Evolutionary conservation across 257 asterid genomes (phyloP).

Genomic region (Catharanthus roseus): DNA sequence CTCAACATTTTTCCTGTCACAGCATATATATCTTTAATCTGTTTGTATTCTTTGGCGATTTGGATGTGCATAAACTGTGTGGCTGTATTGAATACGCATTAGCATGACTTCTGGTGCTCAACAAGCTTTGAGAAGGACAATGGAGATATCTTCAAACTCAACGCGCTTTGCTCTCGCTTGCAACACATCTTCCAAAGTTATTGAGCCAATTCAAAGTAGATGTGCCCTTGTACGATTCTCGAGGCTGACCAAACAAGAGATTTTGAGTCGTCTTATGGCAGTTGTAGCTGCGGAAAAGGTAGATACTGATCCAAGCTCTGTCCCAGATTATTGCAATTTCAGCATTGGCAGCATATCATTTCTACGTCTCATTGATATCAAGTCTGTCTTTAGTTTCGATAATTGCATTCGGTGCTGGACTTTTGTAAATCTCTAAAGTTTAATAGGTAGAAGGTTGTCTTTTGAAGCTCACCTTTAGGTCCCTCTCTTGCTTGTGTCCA

Average conservation of each 20-base stretch:
- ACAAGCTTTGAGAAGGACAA: slow-evolving; percentile 97
- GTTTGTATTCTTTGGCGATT: background rate
- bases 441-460: background rate
- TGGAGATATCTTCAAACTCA: slow-evolving; percentile 92
- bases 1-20: background rate
- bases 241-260: slow-evolving; percentile 92
- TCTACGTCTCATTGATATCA: background rate
- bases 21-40: background rate
- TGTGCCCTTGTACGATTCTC: slow-evolving; percentile 90
- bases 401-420: background rate
- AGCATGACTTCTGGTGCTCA: slow-evolving; percentile 99
- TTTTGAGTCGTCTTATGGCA: slow-evolving; percentile 88
- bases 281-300: slow-evolving; percentile 97
- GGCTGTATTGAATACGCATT: slow-evolving; percentile 28
- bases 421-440: background rate
- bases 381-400: background rate
- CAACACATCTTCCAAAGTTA: slow-evolving; percentile 87
- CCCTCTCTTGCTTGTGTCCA: background rate
- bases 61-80: background rate
- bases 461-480: background rate
- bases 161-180: slow-evolving; percentile 98
- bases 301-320: background rate
- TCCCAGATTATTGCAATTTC: background rate
- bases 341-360: background rate
- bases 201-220: slow-evolving; percentile 96